Conservation (phyloP, 352 stramenopile genomes). For the Blastocystis sp. region DNA sequence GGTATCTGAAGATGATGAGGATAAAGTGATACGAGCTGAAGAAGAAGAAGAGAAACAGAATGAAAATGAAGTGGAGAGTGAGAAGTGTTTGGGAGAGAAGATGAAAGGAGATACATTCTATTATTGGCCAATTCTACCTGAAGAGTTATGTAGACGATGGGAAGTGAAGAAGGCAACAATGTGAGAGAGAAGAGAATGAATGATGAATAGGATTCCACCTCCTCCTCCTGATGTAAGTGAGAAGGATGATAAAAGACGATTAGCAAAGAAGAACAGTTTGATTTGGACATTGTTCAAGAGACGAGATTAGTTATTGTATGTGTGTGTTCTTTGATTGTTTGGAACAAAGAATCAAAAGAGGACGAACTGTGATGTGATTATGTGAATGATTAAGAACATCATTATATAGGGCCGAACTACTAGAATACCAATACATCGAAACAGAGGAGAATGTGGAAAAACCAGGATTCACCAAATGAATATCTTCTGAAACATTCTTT, state of each 20-base stretch:
- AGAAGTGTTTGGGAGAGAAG: background rate
- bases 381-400: too few relatives aligned
- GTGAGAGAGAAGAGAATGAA: background rate
- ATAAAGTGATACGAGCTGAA: background rate
- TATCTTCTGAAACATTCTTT: too few relatives aligned
- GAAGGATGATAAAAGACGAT: constrained; percentile 1
- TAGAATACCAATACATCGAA: too few relatives aligned
- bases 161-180: background rate
- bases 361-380: too few relatives aligned
- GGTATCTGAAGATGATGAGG: background rate
- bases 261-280: background rate
- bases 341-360: background rate
- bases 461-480: background rate
- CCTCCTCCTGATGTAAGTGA: background rate
- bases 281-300: background rate
- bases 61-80: background rate
- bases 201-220: constrained; percentile 3
- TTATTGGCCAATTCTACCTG: constrained; percentile 5
- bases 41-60: background rate
- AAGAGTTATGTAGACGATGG: background rate
- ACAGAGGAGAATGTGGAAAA: too few relatives aligned
- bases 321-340: too few relatives aligned
- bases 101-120: background rate
- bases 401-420: background rate
- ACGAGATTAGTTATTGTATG: background rate